These are phyloP conservation scores for Fagopyrum esculentum DNA, from an alignment of 148 eudicot genomes.

Conservation along the genomic window DNA sequence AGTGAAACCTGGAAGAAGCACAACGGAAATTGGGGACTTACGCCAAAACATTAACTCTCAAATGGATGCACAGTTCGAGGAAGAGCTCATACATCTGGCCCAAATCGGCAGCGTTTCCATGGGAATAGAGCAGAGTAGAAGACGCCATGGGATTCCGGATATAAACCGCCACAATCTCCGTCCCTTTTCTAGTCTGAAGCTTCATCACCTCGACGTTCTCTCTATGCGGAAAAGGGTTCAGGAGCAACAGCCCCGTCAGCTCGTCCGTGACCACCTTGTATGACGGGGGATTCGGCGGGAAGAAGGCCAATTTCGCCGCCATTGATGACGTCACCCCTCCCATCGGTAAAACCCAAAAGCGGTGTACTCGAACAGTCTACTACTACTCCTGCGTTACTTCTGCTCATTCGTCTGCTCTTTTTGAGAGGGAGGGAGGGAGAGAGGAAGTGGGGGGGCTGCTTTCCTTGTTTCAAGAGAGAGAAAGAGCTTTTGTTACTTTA, in stretches of 20 bases:
- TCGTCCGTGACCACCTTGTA: slow-evolving; percentile 52
- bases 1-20: background rate
- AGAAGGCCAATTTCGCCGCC: slow-evolving; percentile 83
- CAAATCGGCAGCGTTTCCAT: slow-evolving; percentile 78
- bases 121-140: slow-evolving; percentile 59
- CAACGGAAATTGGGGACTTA: slow-evolving; percentile 17
- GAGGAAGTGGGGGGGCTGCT: background rate
- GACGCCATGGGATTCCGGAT: slow-evolving; percentile 70
- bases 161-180: slow-evolving; percentile 56
- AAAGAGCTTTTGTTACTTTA: slow-evolving; percentile 1
- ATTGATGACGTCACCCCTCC: slow-evolving; percentile 82
- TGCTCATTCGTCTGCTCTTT: background rate
- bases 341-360: slow-evolving; percentile 22
- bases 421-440: background rate
- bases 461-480: slow-evolving; percentile 8
- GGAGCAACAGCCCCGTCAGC: slow-evolving; percentile 40
- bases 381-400: background rate
- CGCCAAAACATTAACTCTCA: slow-evolving; percentile 70
- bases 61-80: slow-evolving; percentile 50
- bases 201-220: slow-evolving; percentile 63
- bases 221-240: slow-evolving; percentile 58
- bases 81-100: slow-evolving; percentile 81
- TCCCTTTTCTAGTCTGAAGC: slow-evolving; percentile 46
- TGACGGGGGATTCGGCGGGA: slow-evolving; percentile 75
- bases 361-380: background rate